A percentile compares a stretch with the other conserved stretches of the same genome.
These are phyloP conservation scores for Ustilago hordei DNA, from an alignment of 1,284 basidiomycete species.

Conservation along the genomic window DNA sequence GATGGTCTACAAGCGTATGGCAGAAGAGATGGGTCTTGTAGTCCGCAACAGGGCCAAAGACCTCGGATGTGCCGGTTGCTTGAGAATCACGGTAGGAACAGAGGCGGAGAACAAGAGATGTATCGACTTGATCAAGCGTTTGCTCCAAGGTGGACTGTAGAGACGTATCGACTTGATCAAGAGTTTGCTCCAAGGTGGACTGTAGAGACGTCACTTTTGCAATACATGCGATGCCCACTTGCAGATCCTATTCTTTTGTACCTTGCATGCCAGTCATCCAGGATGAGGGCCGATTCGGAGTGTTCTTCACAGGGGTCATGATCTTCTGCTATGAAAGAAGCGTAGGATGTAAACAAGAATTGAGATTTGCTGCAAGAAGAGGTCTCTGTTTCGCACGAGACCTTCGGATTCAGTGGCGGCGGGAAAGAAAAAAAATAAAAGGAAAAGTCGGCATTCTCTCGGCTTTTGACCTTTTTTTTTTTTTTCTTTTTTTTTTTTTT, in stretches of 20 bases:
- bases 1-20: constrained; percentile 83
- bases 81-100: constrained; percentile 91
- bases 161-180: constrained; percentile 58
- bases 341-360: not conserved
- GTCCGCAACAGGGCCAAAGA: constrained; percentile 90
- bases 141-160: constrained; percentile 39
- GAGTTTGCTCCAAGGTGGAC: constrained; percentile 46
- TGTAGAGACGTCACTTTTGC: not conserved
- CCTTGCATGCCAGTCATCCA: no score
- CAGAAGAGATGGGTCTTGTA: constrained; percentile 85
- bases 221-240: not conserved
- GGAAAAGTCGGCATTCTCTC: constrained; percentile 22
- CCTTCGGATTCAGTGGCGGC: not conserved
- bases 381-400: constrained; percentile 20
- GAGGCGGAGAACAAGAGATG: constrained; percentile 75
- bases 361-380: not conserved
- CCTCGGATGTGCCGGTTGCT: constrained; percentile 84
- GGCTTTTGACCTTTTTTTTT: not conserved
- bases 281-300: no score
- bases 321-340: not conserved
- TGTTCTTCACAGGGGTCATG: no score
- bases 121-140: constrained; percentile 55
- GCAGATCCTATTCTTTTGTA: no score
- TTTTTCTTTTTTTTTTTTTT: not conserved
- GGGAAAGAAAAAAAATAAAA: no score